Base-by-base conservation (phyloP, 805 yeast genomes). In the Clavispora santaluciae region DNA sequence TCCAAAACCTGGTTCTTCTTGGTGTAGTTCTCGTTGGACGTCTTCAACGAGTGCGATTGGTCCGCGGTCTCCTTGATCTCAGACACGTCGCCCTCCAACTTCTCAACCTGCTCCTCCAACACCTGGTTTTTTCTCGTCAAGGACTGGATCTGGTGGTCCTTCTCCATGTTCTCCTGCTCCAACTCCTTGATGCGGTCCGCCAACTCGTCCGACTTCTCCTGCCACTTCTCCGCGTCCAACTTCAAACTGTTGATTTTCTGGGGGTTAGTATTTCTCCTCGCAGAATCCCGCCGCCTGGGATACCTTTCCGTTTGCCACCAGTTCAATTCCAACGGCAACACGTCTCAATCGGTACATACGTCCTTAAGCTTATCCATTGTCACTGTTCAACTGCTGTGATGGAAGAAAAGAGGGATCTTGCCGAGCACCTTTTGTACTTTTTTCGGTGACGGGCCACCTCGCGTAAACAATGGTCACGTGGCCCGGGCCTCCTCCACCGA, bases 191-290 rank as follows among this genome's bases (percentile, higher is more conserved):
- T 80, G 64, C 81, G 82, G 49, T 75, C 80, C 46, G 81, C 69
- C 57, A 86, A 78, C 57, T 86, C 96, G 60, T 93, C 99, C 46
- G 93, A 83, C 75, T 89, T 87, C 66, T 88, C 96, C 74, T 91
- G 96, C 88, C 99, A 95, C 57, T 83, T 75, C 73, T 93, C 99
- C 53, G 96, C 91, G 64, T 93, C 98, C 58, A 86, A 75, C 72
- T 91, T 90, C 67, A 93, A 81, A 69, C 81, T 81, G 76, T 73
- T 83, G 72, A 89, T 74, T 79, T 88, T 89, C 95, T 86, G 16
- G 39, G 20, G 31, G 49, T 44, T 47, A 49, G 53, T 49, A 41
- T 12, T 18, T 16, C 20, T 28, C 20, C 31, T 16, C 10, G 17
- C n/a, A n/a, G n/a, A n/a, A n/a, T n/a, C n/a, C n/a, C n/a, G n/a